Evolutionary conservation across 208 protist genomes (phyloP), one percentile per base, ranked within the genome.

Genomic region (Angomonas desouzai): DNA sequence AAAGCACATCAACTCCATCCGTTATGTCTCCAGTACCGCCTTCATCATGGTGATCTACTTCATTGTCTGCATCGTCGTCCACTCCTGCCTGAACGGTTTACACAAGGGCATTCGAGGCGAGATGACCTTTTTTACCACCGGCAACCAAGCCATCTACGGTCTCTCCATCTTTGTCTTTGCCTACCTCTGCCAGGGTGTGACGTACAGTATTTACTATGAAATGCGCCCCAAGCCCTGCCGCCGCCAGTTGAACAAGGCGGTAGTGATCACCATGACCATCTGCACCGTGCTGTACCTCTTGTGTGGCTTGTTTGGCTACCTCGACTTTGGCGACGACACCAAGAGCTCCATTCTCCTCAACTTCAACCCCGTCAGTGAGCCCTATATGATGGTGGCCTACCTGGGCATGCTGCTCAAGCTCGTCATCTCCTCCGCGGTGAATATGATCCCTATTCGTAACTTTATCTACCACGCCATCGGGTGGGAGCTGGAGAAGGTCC

Each of bases 41-140:
- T 67, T 91, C 3, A 30, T 7, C 7, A 84, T 91, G 68, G 79
- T 93, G 45, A 4, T 92, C 3, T 89, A 81, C 60, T 91, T 95
- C 55, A 75, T 85, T 16, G 22, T 85, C 16, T 64, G 60, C 22
- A 64, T 90, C 7, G 68, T 92, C 0, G 64, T 82, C 28, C 89
- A 94, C 66, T 76, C 70, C 20, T 53, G 34, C 65, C 64, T 48
- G 22, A 61, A 79, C 51, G 79, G 81, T 3, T 51, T 88, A 27
- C 55, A 72, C 28, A 48, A 81, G 22, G 53, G 75, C 47, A 66
- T 76, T 57, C 64, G 74, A 9, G 66, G 55, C 47, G 55, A 83
- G 16, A 75, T 77, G 56, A 32, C 53, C 7, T 65, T 62, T 48
- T 81, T 85, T 56, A 82, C 75, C 11, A 73, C 64, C 0, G 83